Conservation (phyloP, 169 alveolate genomes). For the Besnoitia besnoiti region DNA sequence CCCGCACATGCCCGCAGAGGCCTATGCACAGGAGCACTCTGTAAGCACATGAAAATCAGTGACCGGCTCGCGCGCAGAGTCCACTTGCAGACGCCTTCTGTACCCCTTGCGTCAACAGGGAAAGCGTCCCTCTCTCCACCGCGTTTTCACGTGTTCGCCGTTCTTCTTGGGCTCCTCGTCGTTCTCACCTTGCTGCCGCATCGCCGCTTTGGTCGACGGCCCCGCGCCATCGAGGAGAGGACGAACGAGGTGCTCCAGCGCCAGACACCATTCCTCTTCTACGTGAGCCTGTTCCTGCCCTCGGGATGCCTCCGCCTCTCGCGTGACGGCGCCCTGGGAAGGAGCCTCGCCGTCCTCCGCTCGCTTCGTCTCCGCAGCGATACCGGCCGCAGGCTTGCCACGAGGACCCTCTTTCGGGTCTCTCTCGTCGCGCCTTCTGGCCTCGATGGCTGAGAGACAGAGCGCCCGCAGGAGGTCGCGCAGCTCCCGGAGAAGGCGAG, state of each 20-base stretch:
- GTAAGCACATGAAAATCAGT: no score
- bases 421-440: neutral
- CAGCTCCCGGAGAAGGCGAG: constrained; percentile 14
- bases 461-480: constrained; percentile 1
- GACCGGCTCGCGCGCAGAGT: no score
- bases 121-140: no score
- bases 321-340: neutral
- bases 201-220: neutral
- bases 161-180: no score
- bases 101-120: no score
- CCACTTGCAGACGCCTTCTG: no score
- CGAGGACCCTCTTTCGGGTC: neutral
- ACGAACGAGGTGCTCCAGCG: neutral
- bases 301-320: neutral
- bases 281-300: neutral
- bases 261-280: constrained; percentile 24
- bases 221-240: neutral
- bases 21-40: no score
- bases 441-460: neutral
- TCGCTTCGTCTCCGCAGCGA: neutral
- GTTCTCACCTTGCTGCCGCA: neutral
- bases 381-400: neutral
- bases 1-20: no score
- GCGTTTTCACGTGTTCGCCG: no score
- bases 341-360: neutral